These are phyloP conservation scores for Euryodendron excelsum DNA, from an alignment of 148 eudicot genomes.

Conservation along the genomic window DNA sequence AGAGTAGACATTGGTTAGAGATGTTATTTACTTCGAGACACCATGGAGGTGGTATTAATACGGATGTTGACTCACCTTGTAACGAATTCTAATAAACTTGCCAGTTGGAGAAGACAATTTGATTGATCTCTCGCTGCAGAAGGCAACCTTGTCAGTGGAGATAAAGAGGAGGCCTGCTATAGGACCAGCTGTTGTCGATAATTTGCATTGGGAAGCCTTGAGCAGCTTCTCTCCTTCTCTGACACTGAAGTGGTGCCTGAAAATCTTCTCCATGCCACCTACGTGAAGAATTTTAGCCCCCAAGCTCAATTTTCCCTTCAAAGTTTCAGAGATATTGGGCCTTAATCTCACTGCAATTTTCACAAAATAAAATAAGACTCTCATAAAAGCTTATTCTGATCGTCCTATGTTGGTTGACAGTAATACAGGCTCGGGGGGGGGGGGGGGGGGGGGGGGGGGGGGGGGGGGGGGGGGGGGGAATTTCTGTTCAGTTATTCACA, in stretches of 20 bases:
- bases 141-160: constrained; percentile 42
- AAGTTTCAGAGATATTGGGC: constrained; percentile 25
- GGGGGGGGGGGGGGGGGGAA: too few species aligned
- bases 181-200: constrained; percentile 55
- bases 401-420: too few species aligned
- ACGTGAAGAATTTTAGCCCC: constrained; percentile 31
- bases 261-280: constrained; percentile 38
- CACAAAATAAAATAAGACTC: too few species aligned
- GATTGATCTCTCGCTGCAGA: constrained; percentile 44
- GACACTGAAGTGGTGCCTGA: constrained; percentile 31
- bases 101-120: constrained; percentile 32
- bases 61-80: constrained; percentile 30
- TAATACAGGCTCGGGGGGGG: too few species aligned
- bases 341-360: constrained; percentile 20
- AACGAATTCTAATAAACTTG: constrained; percentile 24
- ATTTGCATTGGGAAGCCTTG: constrained; percentile 44
- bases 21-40: not conserved
- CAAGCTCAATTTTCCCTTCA: constrained; percentile 36
- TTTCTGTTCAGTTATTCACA: not conserved
- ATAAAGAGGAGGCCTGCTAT: constrained; percentile 47
- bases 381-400: too few species aligned
- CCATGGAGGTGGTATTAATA: not conserved
- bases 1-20: not conserved
- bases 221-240: constrained; percentile 38
- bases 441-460: too few species aligned